phyloP scores from a whole-genome alignment of 805 yeast species.

The Candida wancherniae region DNA sequence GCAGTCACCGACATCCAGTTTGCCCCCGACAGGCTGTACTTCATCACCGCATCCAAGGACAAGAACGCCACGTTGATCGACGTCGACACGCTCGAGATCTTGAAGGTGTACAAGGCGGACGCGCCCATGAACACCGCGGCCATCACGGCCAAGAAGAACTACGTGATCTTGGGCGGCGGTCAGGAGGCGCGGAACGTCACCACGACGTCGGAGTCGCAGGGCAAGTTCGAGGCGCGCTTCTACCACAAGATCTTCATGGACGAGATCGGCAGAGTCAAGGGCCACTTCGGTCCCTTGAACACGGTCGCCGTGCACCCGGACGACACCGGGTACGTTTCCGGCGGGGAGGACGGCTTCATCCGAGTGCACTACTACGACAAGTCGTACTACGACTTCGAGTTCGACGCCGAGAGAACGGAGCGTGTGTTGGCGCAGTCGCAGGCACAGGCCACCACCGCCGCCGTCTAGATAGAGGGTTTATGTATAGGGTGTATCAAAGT shows the following conservation, averaged over 20 bases:
- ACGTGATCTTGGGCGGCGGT: conserved; percentile 96
- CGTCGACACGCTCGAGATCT: conserved; percentile 64
- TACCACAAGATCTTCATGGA: conserved; percentile 93
- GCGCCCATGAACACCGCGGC: conserved; percentile 95
- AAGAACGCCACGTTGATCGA: conserved; percentile 75
- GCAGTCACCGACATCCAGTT: conserved; percentile 84
- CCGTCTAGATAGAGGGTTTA: too few relatives aligned
- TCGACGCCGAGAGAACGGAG: conserved; percentile 78
- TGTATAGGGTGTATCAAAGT: too few relatives aligned
- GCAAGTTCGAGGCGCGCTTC: conserved; percentile 95
- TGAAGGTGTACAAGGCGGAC: conserved; percentile 78
- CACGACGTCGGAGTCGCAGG: conserved; percentile 89
- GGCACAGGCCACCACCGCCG: conserved; percentile 11
- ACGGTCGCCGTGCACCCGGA: conserved; percentile 90
- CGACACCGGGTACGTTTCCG: conserved; percentile 91
- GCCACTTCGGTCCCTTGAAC: conserved; percentile 98
- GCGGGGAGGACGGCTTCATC: conserved; percentile 97
- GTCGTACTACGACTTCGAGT: conserved; percentile 86
- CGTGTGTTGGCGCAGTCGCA: conserved; percentile 34
- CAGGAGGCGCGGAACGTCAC: conserved; percentile 98
- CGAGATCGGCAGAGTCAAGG: conserved; percentile 94
- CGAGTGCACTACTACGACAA: conserved; percentile 93
- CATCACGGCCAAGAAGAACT: conserved; percentile 88
- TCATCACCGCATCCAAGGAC: conserved; percentile 91
- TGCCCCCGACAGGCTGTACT: conserved; percentile 69